A percentile compares a stretch with the other conserved stretches of the same genome.
These are phyloP conservation scores for Salix brachista DNA, from an alignment of 345 rosid species.

Conservation along the genomic window DNA sequence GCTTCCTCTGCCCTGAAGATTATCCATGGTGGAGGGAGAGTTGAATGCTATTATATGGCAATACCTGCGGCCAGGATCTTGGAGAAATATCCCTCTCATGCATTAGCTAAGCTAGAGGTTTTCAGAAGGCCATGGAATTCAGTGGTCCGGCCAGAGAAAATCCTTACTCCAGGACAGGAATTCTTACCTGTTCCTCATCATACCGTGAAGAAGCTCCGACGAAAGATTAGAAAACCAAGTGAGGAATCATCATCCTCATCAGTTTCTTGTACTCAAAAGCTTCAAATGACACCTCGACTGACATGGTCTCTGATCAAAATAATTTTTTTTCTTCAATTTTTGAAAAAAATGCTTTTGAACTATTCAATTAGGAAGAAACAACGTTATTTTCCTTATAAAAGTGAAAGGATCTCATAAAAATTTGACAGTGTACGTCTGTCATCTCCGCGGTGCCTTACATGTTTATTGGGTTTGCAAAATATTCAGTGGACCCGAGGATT, in stretches of 20 bases:
- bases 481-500: too few species aligned
- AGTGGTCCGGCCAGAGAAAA: constrained; percentile 34
- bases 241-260: not conserved
- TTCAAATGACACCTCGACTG: not conserved
- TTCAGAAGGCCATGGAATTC: constrained; percentile 48
- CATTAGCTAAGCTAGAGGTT: constrained; percentile 43
- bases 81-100: constrained; percentile 38
- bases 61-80: constrained; percentile 34
- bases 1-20: constrained; percentile 26
- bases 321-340: too few species aligned
- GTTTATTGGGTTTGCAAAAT: too few species aligned
- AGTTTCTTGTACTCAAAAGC: not conserved
- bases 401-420: too few species aligned
- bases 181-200: constrained; percentile 35
- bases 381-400: too few species aligned
- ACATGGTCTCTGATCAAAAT: not conserved
- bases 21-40: constrained; percentile 36
- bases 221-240: constrained; percentile 12
- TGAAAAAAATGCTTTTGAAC: too few species aligned
- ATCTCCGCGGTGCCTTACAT: too few species aligned
- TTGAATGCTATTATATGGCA: constrained; percentile 41
- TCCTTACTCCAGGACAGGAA: constrained; percentile 38
- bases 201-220: constrained; percentile 38
- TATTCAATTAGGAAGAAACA: too few species aligned
- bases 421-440: too few species aligned